Conservation (phyloP, 768 basidiomycete genomes). For the Hygrophoropsis aurantiaca region DNA sequence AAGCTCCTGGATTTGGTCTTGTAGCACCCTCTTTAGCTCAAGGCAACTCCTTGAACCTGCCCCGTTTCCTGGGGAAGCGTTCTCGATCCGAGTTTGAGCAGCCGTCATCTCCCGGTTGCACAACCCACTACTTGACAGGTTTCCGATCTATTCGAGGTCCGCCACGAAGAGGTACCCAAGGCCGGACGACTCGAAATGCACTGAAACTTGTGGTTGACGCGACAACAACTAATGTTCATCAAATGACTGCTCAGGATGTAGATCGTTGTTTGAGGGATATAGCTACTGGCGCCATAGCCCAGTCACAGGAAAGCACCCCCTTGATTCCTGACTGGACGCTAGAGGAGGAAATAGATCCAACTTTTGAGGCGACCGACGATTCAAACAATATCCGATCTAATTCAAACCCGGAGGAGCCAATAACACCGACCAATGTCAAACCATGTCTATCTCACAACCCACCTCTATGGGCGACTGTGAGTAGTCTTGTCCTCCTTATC, state of each 20-base stretch:
- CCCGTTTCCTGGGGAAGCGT: too few species aligned
- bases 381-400: slow-evolving; percentile 9
- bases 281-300: slow-evolving; percentile 12
- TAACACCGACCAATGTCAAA: slow-evolving; percentile 14
- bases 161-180: too few species aligned
- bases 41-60: too few species aligned
- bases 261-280: slow-evolving; percentile 19
- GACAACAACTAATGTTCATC: too few species aligned
- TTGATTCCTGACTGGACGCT: slow-evolving; percentile 22
- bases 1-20: too few species aligned
- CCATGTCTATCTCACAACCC: slow-evolving; percentile 29
- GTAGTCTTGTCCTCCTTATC: slow-evolving; percentile 6
- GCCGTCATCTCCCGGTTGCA: too few species aligned
- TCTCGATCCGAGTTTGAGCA: too few species aligned
- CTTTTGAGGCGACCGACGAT: slow-evolving; percentile 1
- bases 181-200: too few species aligned
- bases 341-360: slow-evolving; percentile 19
- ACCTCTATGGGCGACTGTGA: slow-evolving; percentile 46
- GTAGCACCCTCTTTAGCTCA: too few species aligned
- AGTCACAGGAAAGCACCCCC: background rate
- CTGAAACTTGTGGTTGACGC: too few species aligned
- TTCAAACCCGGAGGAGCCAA: slow-evolving; percentile 12
- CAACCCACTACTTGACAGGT: too few species aligned
- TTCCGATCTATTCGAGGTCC: too few species aligned
- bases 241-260: slow-evolving; percentile 2